These are phyloP conservation scores for Pichia sp. DNA, from an alignment of 1,139 yeast genomes.

Conservation along the genomic window DNA sequence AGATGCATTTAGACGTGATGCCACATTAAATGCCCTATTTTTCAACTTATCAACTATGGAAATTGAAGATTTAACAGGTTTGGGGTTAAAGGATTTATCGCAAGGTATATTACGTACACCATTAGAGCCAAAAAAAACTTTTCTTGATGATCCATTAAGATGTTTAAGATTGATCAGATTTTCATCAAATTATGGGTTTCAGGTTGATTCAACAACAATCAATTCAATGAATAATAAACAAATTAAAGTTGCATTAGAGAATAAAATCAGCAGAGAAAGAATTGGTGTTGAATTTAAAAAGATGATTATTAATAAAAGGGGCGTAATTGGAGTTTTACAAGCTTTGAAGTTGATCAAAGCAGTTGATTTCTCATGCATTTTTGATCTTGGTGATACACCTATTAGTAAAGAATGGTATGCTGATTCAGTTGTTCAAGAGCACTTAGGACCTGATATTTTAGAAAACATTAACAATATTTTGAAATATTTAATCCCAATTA, in stretches of 20 bases:
- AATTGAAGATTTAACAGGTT: constrained; percentile 79
- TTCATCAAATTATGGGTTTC: constrained; percentile 71
- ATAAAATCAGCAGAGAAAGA: constrained; percentile 84
- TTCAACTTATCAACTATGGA: constrained; percentile 62
- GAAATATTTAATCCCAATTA: neutral
- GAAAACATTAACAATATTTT: constrained; percentile 3
- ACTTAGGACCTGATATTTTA: constrained; percentile 8
- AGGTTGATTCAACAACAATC: constrained; percentile 52
- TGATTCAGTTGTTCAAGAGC: neutral
- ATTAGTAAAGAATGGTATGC: constrained; percentile 16
- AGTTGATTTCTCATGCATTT: constrained; percentile 52
- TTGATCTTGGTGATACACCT: constrained; percentile 36
- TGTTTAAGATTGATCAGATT: constrained; percentile 79
- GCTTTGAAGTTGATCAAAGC: constrained; percentile 57
- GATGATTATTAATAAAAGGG: constrained; percentile 46
- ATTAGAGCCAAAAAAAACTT: constrained; percentile 73
- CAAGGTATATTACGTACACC: constrained; percentile 81
- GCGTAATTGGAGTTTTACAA: constrained; percentile 43
- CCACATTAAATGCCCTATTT: constrained; percentile 86
- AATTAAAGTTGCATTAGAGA: constrained; percentile 52
- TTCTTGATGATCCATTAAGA: constrained; percentile 87
- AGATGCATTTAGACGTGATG: constrained; percentile 91
- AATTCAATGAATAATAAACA: constrained; percentile 58
- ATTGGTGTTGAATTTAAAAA: constrained; percentile 83
- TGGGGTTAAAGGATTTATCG: constrained; percentile 65